phyloP scores from a whole-genome alignment of 2,329 filamentous ascomycete genomes.

The Colletotrichum costaricense region DNA sequence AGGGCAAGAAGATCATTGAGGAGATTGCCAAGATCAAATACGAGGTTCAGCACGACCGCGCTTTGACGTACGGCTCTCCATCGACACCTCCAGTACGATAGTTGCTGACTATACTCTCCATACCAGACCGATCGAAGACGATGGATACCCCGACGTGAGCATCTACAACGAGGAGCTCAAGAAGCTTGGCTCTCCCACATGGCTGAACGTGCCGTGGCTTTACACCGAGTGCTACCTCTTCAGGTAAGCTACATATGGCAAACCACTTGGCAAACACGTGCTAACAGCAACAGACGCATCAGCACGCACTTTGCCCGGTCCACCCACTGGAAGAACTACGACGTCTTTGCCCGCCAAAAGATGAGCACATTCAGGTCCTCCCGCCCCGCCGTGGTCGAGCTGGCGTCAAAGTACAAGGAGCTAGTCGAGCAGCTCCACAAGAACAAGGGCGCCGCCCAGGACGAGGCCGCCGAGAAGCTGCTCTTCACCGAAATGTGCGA shows the following conservation, averaged over 20 bases:
- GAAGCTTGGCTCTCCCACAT: conserved; percentile 77
- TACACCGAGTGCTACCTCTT: conserved; percentile 96
- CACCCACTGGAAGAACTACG: conserved; percentile 88
- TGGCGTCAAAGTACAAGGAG: conserved; percentile 82
- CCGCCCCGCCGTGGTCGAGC: conserved; percentile 84
- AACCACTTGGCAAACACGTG: not conserved
- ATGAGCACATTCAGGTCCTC: conserved; percentile 93
- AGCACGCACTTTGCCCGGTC: conserved; percentile 82
- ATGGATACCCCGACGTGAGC: conserved; percentile 79
- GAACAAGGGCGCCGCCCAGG: conserved; percentile 62
- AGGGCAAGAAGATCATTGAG: conserved; percentile 89
- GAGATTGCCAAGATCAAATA: conserved; percentile 89
- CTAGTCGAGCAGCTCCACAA: conserved; percentile 74
- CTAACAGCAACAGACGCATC: conserved; percentile 68
- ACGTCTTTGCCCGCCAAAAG: conserved; percentile 91
- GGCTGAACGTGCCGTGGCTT: conserved; percentile 90
- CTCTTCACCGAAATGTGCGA: conserved; percentile 95
- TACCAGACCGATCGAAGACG: conserved; percentile 77
- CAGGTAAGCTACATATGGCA: conserved; percentile 58
- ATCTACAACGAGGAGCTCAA: conserved; percentile 89
- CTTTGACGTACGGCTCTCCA: conserved; percentile 72
- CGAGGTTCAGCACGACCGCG: conserved; percentile 90
- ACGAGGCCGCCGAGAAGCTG: conserved; percentile 77
- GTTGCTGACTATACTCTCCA: conserved; percentile 20
- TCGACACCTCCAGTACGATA: not conserved